Evolutionary conservation across 2,329 filamentous ascomycete species (phyloP).

Genomic region (Cadophora sp.): DNA sequence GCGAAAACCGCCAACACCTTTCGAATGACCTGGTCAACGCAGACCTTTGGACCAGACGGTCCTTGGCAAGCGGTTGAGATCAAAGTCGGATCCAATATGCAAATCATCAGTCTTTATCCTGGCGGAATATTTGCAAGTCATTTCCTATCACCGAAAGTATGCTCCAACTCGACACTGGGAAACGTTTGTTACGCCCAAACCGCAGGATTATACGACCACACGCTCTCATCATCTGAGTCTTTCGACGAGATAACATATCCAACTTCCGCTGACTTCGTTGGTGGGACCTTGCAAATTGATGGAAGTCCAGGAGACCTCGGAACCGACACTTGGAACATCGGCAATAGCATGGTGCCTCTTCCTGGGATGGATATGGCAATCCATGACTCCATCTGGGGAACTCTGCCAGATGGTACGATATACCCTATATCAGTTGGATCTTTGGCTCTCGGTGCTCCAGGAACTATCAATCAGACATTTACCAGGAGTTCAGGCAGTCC

Average conservation of each 20-base stretch:
- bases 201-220: constrained; percentile 21
- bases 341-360: too few species aligned
- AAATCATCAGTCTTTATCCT: constrained; percentile 30
- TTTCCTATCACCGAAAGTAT: constrained; percentile 30
- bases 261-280: too few species aligned
- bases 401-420: constrained; percentile 23
- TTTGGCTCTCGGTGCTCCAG: constrained; percentile 25
- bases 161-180: constrained; percentile 16
- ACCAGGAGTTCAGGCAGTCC: background rate
- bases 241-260: background rate
- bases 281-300: too few species aligned
- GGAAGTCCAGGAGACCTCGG: too few species aligned
- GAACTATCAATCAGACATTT: constrained; percentile 28
- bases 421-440: constrained; percentile 26
- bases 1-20: too few species aligned
- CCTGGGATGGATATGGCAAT: constrained; percentile 1
- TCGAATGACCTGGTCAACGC: constrained; percentile 32
- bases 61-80: constrained; percentile 36
- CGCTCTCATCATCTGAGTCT: constrained; percentile 21
- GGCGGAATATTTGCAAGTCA: constrained; percentile 27
- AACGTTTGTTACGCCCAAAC: constrained; percentile 21
- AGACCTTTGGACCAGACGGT: constrained; percentile 34
- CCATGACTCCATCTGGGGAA: constrained; percentile 14
- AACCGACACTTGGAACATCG: too few species aligned
- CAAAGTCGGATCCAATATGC: constrained; percentile 26